Evolutionary conservation across 2,329 filamentous ascomycete genomes (phyloP).

Genomic region (Aschersonia sp.): DNA sequence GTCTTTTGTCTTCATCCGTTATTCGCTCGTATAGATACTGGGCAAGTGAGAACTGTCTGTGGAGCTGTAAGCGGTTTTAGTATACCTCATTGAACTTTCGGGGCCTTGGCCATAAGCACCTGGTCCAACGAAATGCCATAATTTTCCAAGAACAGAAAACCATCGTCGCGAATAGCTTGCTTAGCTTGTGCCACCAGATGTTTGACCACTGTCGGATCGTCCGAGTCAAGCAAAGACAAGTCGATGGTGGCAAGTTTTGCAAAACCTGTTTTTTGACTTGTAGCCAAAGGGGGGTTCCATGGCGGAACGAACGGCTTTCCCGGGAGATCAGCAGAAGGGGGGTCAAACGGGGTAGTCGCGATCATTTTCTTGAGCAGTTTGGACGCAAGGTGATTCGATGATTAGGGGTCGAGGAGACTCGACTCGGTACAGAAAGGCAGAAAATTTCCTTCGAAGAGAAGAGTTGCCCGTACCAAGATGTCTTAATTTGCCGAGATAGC

Average conservation of each 20-base stretch:
- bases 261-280: conserved; percentile 27
- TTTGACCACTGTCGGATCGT: conserved; percentile 25
- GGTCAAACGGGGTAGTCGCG: conserved; percentile 23
- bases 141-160: conserved; percentile 32
- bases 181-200: conserved; percentile 27
- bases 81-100: neutral
- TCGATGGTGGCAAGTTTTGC: conserved; percentile 27
- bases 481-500: too few species aligned
- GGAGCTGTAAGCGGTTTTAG: conserved; percentile 13
- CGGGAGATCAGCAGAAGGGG: conserved; percentile 19
- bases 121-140: conserved; percentile 31
- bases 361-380: conserved; percentile 8
- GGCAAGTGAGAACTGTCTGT: conserved; percentile 33
- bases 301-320: conserved; percentile 26
- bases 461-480: too few species aligned
- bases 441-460: too few species aligned
- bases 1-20: conserved; percentile 31
- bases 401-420: neutral
- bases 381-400: neutral
- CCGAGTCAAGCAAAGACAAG: conserved; percentile 26
- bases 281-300: conserved; percentile 29
- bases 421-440: too few species aligned
- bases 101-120: conserved; percentile 5
- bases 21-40: conserved; percentile 36
- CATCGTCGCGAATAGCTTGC: conserved; percentile 25